Conservation (phyloP, 768 basidiomycete genomes). For the Heimioporus sp. region DNA sequence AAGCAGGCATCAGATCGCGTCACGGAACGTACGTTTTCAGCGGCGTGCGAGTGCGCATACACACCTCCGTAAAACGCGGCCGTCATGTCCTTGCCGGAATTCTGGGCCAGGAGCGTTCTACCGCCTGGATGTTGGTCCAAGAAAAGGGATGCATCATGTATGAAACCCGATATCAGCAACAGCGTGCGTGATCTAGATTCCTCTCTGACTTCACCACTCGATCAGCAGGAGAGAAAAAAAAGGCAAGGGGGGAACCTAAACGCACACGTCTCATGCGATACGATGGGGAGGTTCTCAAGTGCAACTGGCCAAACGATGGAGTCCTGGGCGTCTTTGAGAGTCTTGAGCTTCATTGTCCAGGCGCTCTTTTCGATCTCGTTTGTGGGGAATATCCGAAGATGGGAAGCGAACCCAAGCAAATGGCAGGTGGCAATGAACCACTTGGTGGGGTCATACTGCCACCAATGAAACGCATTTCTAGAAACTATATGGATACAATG, state of each 20-base stretch:
- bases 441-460: slow-evolving; percentile 68
- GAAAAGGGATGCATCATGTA: slow-evolving; percentile 80
- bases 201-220: slow-evolving; percentile 49
- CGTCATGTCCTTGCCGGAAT: slow-evolving; percentile 78
- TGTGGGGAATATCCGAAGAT: slow-evolving; percentile 82
- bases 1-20: neutral
- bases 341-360: slow-evolving; percentile 80
- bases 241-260: slow-evolving; percentile 8
- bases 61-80: slow-evolving; percentile 84
- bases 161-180: slow-evolving; percentile 79
- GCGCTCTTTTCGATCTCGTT: slow-evolving; percentile 86
- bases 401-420: slow-evolving; percentile 66
- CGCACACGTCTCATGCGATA: slow-evolving; percentile 81
- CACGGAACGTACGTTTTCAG: slow-evolving; percentile 57
- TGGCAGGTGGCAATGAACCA: slow-evolving; percentile 77
- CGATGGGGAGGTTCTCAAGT: slow-evolving; percentile 63
- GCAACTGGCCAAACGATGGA: slow-evolving; percentile 58
- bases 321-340: slow-evolving; percentile 63
- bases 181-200: slow-evolving; percentile 65
- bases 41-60: slow-evolving; percentile 81
- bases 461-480: slow-evolving; percentile 74
- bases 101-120: slow-evolving; percentile 49
- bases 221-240: neutral
- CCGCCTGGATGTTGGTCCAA: slow-evolving; percentile 82
- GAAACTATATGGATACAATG: slow-evolving; percentile 1